Percentiles rank a stretch among this genome's conserved stretches.
These are phyloP conservation scores for Setaria viridis DNA, from an alignment of 202 grass and related monocot genomes.

Conservation along the genomic window DNA sequence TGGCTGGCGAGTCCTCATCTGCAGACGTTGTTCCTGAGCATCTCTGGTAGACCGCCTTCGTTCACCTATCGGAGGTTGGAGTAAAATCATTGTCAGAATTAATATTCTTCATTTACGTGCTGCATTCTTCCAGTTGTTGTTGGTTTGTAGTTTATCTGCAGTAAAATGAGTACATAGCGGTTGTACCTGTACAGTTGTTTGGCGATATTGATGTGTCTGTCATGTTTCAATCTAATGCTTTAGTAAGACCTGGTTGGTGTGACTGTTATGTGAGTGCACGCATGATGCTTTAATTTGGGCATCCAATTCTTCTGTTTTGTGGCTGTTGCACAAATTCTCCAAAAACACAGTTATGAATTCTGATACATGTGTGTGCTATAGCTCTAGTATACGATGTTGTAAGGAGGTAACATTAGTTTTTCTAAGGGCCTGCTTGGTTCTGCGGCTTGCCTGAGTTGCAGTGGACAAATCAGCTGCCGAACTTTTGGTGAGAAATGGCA, in stretches of 20 bases:
- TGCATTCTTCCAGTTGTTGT: background rate
- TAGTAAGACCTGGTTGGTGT: background rate
- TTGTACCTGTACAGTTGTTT: conserved; percentile 1
- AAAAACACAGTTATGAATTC: background rate
- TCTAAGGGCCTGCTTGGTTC: background rate
- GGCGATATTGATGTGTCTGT: background rate
- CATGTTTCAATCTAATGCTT: background rate
- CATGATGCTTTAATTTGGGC: background rate
- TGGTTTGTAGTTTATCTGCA: background rate
- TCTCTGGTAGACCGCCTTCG: conserved; percentile 63
- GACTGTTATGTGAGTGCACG: background rate
- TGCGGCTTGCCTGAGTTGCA: background rate
- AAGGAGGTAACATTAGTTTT: background rate
- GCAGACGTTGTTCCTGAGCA: conserved; percentile 84
- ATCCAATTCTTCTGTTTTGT: background rate
- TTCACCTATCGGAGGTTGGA: conserved; percentile 75
- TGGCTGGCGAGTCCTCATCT: conserved; percentile 94
- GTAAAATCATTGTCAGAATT: conserved; percentile 10
- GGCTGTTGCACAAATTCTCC: background rate
- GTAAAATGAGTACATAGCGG: background rate
- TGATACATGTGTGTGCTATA: background rate
- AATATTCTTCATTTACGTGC: background rate
- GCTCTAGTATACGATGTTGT: background rate
- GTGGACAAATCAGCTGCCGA: background rate
- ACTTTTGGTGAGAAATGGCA: background rate